A percentile compares a stretch with the other conserved stretches of the same genome.
These are phyloP conservation scores for Handroanthus guayacan DNA, from an alignment of 257 asterid species.

Conservation along the genomic window DNA sequence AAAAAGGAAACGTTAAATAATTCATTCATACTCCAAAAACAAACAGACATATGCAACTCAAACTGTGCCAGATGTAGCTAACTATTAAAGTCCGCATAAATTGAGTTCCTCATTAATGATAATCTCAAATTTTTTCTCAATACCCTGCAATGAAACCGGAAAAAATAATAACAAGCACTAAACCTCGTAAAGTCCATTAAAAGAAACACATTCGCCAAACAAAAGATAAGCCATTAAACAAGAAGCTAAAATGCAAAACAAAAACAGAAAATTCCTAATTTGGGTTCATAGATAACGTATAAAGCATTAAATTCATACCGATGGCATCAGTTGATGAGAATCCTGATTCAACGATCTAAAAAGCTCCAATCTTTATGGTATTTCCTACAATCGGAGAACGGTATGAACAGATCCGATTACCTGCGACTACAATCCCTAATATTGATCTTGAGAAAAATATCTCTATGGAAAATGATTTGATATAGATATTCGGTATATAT, in stretches of 20 bases:
- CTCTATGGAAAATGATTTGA: conserved; percentile 18
- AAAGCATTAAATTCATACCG: conserved; percentile 50
- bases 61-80: conserved; percentile 32
- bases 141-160: conserved; percentile 20
- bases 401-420: conserved; percentile 37
- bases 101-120: conserved; percentile 25
- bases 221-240: conserved; percentile 1
- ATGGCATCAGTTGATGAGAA: conserved; percentile 53
- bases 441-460: conserved; percentile 8
- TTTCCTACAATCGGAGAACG: conserved; percentile 21
- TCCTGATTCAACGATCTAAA: conserved; percentile 45
- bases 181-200: conserved; percentile 1
- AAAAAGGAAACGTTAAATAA: conserved; percentile 27
- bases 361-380: conserved; percentile 33
- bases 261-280: neutral
- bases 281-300: conserved; percentile 10
- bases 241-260: conserved; percentile 5
- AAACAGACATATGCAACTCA: conserved; percentile 28
- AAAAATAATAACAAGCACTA: neutral
- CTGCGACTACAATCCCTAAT: conserved; percentile 22
- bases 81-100: conserved; percentile 7
- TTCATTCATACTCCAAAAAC: conserved; percentile 5
- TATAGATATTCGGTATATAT: conserved; percentile 6
- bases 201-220: neutral
- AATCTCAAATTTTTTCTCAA: conserved; percentile 18